A percentile compares a stretch with the other conserved stretches of the same genome.
phyloP scores from a whole-genome alignment of 2,329 filamentous ascomycete species.

The Leptosphaerulina australis region DNA sequence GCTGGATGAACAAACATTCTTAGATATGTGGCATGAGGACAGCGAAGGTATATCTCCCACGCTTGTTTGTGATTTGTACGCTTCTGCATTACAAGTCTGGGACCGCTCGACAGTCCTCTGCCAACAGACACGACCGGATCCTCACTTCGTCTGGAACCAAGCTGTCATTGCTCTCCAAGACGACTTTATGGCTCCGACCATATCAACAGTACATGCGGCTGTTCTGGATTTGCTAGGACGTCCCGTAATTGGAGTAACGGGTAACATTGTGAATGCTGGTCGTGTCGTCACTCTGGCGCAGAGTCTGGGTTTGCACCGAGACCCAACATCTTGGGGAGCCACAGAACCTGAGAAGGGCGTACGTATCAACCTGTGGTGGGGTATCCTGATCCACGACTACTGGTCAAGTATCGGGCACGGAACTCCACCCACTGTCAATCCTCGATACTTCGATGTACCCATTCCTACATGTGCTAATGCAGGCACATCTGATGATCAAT shows the following conservation, averaged over 20 bases:
- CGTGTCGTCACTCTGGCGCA: constrained; percentile 30
- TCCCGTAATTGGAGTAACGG: constrained; percentile 25
- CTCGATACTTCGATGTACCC: constrained; percentile 24
- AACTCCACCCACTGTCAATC: constrained; percentile 25
- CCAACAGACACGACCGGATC: constrained; percentile 16
- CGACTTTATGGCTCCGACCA: constrained; percentile 29
- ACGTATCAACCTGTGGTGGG: constrained; percentile 31
- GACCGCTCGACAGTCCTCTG: constrained; percentile 16
- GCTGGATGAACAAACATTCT: constrained; percentile 24
- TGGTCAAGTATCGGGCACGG: constrained; percentile 33
- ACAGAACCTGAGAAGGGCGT: constrained; percentile 25
- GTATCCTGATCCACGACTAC: constrained; percentile 28
- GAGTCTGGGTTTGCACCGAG: constrained; percentile 26
- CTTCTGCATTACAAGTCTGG: constrained; percentile 24
- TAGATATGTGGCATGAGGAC: constrained; percentile 21
- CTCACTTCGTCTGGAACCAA: constrained; percentile 29
- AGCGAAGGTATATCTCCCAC: constrained; percentile 24
- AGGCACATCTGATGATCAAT: neutral
- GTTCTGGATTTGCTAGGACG: constrained; percentile 29
- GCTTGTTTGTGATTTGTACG: constrained; percentile 27
- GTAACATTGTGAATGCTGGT: constrained; percentile 30
- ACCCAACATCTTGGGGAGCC: constrained; percentile 22
- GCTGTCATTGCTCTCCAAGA: constrained; percentile 26
- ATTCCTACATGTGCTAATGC: constrained; percentile 1
- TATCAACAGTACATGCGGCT: constrained; percentile 27